Base-by-base conservation (phyloP, 352 stramenopile species). In the Thalassiosira mediterranea region DNA sequence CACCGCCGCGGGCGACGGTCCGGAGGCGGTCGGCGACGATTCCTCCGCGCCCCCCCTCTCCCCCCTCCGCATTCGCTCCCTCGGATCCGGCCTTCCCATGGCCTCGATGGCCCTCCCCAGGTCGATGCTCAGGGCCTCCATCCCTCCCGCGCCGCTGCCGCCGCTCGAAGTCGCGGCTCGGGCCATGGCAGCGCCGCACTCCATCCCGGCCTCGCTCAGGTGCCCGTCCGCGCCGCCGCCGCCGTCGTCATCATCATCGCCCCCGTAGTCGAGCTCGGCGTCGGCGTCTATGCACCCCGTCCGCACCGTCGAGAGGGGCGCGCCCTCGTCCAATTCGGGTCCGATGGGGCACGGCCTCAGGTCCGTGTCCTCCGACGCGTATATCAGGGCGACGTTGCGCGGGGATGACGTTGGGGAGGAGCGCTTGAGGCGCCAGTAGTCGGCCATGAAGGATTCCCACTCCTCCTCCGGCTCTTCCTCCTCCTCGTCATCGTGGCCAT, bases 391-490 rank as follows among this genome's bases (percentile, higher is more conserved):
- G 1, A 48, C 72, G 1, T 56, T 52, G 21, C 40, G n/a, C 11
- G 15, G 26, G 15, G 11, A 29, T 28, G 3, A 19, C 5, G 8
- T 48, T 48, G 13, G n/a, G 25, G 8, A 11, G 17, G 2, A 0
- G 25, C 21, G n/a, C 11, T 32, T 11, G 2, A 69, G 57, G 29
- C 51, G 47, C 62, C 62, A 80, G 23, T 80, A 80, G 34, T 58
- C 29, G 10, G 47, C 54, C 71, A 80, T 80, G 42, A 80, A 80
- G 25, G 72, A 60, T 53, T 80, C 71, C 71, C 71, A 80, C 60
- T 71, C 31, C 23, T 34, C 23, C 11, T 66, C 5, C 2, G 17
- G 21, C 15, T 52, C 40, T 15, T 49, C 40, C 1, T 57, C 31
- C 19, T 59, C 40, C 17, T 52, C 29, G n/a, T 61, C 19, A 21